Evolutionary conservation across 1,284 basidiomycete genomes (phyloP).

Genomic region (Naganishia sp.): DNA sequence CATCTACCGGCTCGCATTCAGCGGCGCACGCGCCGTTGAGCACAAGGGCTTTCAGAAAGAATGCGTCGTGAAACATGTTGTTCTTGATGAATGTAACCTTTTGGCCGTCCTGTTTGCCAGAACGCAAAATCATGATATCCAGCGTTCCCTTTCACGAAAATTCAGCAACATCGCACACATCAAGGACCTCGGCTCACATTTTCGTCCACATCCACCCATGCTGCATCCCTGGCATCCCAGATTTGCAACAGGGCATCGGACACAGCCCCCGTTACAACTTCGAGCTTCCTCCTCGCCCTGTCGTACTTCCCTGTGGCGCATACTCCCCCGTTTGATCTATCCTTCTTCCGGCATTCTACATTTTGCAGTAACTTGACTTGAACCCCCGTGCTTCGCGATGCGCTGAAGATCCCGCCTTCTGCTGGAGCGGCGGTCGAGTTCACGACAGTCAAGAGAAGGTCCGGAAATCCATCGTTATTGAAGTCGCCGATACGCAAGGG

Average conservation of each 20-base stretch:
- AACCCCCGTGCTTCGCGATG: conserved; percentile 47
- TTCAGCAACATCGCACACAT: conserved; percentile 24
- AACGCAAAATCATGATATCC: conserved; percentile 86
- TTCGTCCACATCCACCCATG: conserved; percentile 92
- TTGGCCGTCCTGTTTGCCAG: conserved; percentile 61
- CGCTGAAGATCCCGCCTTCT: conserved; percentile 50
- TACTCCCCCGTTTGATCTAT: conserved; percentile 59
- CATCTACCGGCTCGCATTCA: conserved; percentile 66
- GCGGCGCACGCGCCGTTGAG: conserved; percentile 89
- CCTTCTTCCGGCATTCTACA: conserved; percentile 62
- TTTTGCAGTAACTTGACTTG: conserved; percentile 71
- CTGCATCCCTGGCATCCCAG: conserved; percentile 74
- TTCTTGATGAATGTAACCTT: conserved; percentile 84
- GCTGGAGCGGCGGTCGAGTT: conserved; percentile 46
- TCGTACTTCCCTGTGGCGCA: conserved; percentile 41
- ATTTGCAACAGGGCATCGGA: conserved; percentile 66
- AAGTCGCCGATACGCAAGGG: conserved; percentile 87
- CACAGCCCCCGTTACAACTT: conserved; percentile 57
- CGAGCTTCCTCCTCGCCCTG: conserved; percentile 64
- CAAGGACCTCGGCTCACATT: conserved; percentile 65
- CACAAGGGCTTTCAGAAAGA: conserved; percentile 95
- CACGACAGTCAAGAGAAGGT: conserved; percentile 72
- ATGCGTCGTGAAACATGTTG: conserved; percentile 97
- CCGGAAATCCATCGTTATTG: conserved; percentile 94
- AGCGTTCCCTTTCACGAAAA: conserved; percentile 71